Evolutionary conservation across 2,329 filamentous ascomycete genomes (phyloP), one percentile per base, ranked within the genome.

Genomic region (Sclerotinia spermophila): DNA sequence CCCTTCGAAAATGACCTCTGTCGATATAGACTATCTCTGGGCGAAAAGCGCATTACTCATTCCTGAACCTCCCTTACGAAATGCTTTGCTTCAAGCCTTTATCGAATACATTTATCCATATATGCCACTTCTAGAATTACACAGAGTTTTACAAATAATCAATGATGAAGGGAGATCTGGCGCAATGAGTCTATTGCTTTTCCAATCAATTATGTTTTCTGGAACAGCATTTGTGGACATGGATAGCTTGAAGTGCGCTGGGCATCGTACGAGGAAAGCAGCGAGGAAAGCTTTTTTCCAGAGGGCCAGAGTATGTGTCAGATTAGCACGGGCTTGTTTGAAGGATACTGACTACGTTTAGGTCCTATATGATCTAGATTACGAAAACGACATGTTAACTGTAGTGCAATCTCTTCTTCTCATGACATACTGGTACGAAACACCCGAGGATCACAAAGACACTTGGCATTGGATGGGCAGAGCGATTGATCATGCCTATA

Each of bases 391-490:
- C 80, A 92, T 94, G 67, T 90, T 97, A 71, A 89, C 93, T 30
- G 86, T 97, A 35, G 93, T 97, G 24, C 95, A 97, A 81, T 91
- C 92, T 6, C 85, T 97, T 33, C 85, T 97, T 35, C 86, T 97
- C 72, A 94, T 97, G 92, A 97, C 94, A 5, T 97, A 97, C 80
- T 98, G 95, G 92, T 97, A 97, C 80, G 94, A 97, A 81, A 97
- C 93, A 19, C 94, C 94, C 0, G 94, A 97, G 81, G 95, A 97
- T 79, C 93, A 97, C 79, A 97, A 97, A 81, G 95, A 97, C 80
- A 97, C 94, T 60, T 97, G 95, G 92, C 94, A 97, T 79, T 97
- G 94, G 95, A 97, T 97, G 92, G 95, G 95, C 27, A 93, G 97
- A 51, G 95, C 94, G 56, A 92, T 97, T 72, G 97, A 94, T 19